These are phyloP conservation scores for Suillus weaverae DNA, from an alignment of 768 basidiomycete genomes.

Conservation along the genomic window DNA sequence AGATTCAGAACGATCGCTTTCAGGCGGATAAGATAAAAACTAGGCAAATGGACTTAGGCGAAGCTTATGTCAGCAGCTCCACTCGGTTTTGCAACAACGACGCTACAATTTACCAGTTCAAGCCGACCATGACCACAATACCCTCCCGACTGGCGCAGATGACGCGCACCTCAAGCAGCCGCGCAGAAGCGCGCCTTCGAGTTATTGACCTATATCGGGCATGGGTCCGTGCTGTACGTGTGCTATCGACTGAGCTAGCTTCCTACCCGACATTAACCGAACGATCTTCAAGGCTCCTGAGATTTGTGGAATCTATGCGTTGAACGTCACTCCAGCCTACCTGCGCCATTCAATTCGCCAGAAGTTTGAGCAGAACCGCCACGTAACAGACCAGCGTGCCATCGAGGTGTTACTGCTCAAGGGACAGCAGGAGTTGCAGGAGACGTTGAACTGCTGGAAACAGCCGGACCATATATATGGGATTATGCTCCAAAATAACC, in stretches of 20 bases:
- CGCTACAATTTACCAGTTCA: not conserved
- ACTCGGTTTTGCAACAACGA: not conserved
- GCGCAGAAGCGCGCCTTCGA: slow-evolving; percentile 63
- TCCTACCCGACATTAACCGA: slow-evolving; percentile 7
- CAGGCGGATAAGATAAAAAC: slow-evolving; percentile 20
- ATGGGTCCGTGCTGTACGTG: slow-evolving; percentile 89
- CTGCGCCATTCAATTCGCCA: slow-evolving; percentile 82
- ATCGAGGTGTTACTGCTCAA: slow-evolving; percentile 89
- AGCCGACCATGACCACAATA: slow-evolving; percentile 69
- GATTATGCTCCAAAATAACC: slow-evolving; percentile 53
- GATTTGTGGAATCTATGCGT: slow-evolving; percentile 77
- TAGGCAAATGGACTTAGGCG: not conserved
- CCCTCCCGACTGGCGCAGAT: slow-evolving; percentile 82
- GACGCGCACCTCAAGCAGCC: slow-evolving; percentile 55
- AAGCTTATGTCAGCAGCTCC: slow-evolving; percentile 20
- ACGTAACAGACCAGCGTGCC: slow-evolving; percentile 76
- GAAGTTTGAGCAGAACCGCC: slow-evolving; percentile 82
- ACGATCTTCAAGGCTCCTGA: slow-evolving; percentile 74
- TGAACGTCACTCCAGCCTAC: slow-evolving; percentile 74
- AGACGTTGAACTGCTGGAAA: slow-evolving; percentile 94
- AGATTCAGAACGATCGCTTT: not conserved
- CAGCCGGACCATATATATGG: slow-evolving; percentile 80
- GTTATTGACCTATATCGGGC: slow-evolving; percentile 82
- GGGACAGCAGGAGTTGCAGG: slow-evolving; percentile 86
- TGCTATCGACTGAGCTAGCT: slow-evolving; percentile 4